A percentile compares a stretch with the other conserved stretches of the same genome.
These are phyloP conservation scores for Dovyalis caffra DNA, from an alignment of 345 rosid genomes.

Conservation along the genomic window DNA sequence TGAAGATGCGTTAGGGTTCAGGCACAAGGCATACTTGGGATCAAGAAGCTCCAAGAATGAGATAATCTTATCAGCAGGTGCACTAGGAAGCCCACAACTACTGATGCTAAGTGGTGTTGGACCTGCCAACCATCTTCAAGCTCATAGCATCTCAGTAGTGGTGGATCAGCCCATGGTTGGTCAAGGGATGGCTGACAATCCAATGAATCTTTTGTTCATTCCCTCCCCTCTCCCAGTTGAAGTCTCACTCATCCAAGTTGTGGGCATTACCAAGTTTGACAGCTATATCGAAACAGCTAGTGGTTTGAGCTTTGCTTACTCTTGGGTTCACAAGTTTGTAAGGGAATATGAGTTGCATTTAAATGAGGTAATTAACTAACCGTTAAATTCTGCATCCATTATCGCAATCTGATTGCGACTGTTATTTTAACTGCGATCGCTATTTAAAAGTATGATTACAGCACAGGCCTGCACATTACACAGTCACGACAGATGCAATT, in stretches of 20 bases:
- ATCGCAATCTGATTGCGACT: too few relatives aligned
- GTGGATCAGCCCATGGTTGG: conserved; percentile 71
- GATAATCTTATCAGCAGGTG: conserved; percentile 71
- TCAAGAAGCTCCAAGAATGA: conserved; percentile 42
- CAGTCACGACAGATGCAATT: too few relatives aligned
- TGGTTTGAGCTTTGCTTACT: conserved; percentile 45
- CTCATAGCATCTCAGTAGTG: conserved; percentile 46
- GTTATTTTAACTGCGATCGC: too few relatives aligned
- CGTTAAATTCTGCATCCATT: too few relatives aligned
- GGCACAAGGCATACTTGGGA: conserved; percentile 45
- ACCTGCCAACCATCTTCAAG: conserved; percentile 47
- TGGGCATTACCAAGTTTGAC: conserved; percentile 53
- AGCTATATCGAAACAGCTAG: conserved; percentile 62
- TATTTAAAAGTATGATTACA: too few relatives aligned
- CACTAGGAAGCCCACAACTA: conserved; percentile 82
- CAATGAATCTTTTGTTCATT: conserved; percentile 59
- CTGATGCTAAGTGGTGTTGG: conserved; percentile 84
- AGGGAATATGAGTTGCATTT: conserved; percentile 28
- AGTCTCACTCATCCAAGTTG: conserved; percentile 57
- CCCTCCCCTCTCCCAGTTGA: conserved; percentile 70
- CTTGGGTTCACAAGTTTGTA: conserved; percentile 39
- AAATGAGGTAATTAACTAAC: conserved; percentile 43
- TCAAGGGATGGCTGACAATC: conserved; percentile 78
- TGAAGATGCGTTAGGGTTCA: conserved; percentile 43
- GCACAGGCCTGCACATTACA: too few relatives aligned